Base-by-base conservation (phyloP, 2,329 filamentous ascomycete species). In the Calonectria pseudoturangicola region DNA sequence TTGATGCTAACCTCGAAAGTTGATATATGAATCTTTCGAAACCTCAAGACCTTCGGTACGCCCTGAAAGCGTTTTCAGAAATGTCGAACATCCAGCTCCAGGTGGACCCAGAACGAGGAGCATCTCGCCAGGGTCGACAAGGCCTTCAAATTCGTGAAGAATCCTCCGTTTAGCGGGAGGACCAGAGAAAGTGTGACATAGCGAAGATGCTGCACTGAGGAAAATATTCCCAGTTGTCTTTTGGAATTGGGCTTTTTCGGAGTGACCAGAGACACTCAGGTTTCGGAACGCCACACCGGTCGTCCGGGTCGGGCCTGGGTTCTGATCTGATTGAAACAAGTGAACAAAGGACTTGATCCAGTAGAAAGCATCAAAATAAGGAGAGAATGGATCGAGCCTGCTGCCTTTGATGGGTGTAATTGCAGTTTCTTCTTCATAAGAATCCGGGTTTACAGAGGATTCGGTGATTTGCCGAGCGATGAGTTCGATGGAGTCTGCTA, bases 11-110 rank as follows among this genome's bases (percentile, higher is more conserved):
- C 88, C 89, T 79, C 90, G 87, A 75, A 91, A 91, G 75, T 90
- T 88, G 50, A 91, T 79, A 51, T 82, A 80, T 0, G 81, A 75
- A 0, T 79, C 71, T 0, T 76, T 41, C 1, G 70, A 66, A 9
- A 82, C 72, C 3, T 77, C 74, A 0, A 82, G 71, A 15, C 77
- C 89, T 36, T 88, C 83, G 8, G 87, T 85, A 71, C 91, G 86
- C n/a, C 88, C 88, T 0, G 85, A 85, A 18, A 92, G 85, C 0
- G 89, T 87, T 79, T 91, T 91, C 10, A 92, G 81, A 1, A 92
- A 81, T 0, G 90, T 92, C 21, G 87, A 88, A 76, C 89, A 91
- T 16, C 90, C 90, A 45, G 81, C 82, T 0, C 85, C 85, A 8
- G 90, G 90, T 36, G 89, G 87, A 10, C 91, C 91, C 7, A 93